A percentile compares a stretch with the other conserved stretches of the same genome.
phyloP scores from a whole-genome alignment of 1,139 yeast species.

The Saccharomycopsis phalli region DNA sequence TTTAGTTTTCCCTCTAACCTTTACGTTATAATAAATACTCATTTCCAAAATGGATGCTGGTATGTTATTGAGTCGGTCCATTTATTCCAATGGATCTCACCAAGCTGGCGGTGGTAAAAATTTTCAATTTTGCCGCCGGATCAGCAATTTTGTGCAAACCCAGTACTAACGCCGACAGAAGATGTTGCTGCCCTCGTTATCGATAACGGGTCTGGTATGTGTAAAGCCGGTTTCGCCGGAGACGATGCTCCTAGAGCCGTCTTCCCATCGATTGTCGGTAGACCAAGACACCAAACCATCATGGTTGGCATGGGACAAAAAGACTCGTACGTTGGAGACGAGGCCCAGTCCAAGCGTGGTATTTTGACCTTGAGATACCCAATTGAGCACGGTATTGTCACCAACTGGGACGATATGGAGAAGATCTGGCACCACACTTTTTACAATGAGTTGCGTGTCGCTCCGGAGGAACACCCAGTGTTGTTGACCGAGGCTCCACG shows the following conservation, averaged over 20 bases:
- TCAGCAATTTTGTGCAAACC: not conserved
- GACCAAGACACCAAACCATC: constrained; percentile 99
- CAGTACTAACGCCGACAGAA: constrained; percentile 29
- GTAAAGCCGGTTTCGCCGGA: constrained; percentile 99
- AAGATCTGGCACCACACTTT: constrained; percentile 98
- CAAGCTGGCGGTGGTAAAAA: not conserved
- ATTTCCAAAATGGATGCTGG: constrained; percentile 31
- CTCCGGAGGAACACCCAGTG: constrained; percentile 98
- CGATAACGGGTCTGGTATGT: constrained; percentile 99
- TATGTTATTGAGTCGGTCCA: constrained; percentile 23
- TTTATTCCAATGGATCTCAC: constrained; percentile 8
- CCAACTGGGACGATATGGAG: constrained; percentile 99
- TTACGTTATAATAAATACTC: not conserved
- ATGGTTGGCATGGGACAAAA: constrained; percentile 99
- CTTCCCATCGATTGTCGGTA: constrained; percentile 99
- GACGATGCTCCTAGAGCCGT: constrained; percentile 99
- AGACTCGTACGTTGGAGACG: constrained; percentile 99
- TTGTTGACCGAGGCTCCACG: constrained; percentile 98
- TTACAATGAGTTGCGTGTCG: constrained; percentile 96
- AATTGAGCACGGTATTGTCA: constrained; percentile 99
- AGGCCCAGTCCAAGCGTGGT: constrained; percentile 99
- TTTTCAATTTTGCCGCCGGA: not conserved
- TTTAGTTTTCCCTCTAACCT: not conserved
- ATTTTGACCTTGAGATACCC: constrained; percentile 97
- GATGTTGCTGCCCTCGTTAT: constrained; percentile 62